Evolutionary conservation across 352 stramenopile genomes (phyloP).

Genomic region (Phytopythium oedochilum): DNA sequence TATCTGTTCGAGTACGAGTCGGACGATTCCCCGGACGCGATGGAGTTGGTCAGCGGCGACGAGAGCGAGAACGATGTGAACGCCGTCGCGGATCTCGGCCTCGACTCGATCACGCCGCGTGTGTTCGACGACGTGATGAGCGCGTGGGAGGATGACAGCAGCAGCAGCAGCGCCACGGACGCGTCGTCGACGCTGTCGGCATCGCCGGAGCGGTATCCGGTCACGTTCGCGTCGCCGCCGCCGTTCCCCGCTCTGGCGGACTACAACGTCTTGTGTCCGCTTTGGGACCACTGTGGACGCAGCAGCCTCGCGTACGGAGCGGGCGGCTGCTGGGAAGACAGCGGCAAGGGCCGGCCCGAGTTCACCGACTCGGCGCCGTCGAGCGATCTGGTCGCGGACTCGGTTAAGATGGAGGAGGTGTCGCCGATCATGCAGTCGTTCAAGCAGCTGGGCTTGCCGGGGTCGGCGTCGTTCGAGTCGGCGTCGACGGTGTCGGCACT

Average conservation of each 20-base stretch:
- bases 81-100: background rate
- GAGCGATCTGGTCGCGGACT: background rate
- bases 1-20: background rate
- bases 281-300: background rate
- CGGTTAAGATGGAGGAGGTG: background rate
- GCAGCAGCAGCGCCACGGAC: background rate
- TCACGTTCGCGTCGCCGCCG: background rate
- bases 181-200: background rate
- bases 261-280: background rate
- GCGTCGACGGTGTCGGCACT: background rate
- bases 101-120: background rate
- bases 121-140: slow-evolving; percentile 6
- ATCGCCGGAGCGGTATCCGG: background rate
- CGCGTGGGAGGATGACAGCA: background rate
- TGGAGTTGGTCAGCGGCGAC: background rate
- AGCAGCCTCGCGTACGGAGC: background rate
- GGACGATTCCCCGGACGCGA: background rate
- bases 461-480: background rate
- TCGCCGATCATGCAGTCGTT: slow-evolving; percentile 2
- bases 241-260: background rate
- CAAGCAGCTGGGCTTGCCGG: background rate
- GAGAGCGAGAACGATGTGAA: slow-evolving; percentile 2
- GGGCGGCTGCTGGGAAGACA: background rate
- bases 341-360: background rate
- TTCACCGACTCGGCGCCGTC: background rate